Evolutionary conservation across 1,284 basidiomycete species (phyloP), one percentile per base, ranked within the genome.

Genomic region (Cutaneotrichosporon sp.): DNA sequence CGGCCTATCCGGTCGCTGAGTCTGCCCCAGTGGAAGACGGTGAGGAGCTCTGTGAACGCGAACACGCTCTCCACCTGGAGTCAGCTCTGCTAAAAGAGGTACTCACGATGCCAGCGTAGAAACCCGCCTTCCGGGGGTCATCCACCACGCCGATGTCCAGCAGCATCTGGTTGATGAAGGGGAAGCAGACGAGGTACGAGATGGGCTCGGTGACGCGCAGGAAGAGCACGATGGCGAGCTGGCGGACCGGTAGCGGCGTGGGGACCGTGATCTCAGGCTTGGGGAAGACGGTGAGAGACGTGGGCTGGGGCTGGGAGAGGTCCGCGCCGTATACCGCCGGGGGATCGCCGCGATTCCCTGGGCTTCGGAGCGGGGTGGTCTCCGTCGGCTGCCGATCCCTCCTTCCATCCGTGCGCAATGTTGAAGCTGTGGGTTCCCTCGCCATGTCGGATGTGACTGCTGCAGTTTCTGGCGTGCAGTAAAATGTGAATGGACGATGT

Each of bases 91-190:
- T n/a, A 3, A 20, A 7, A 10, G 24, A 25, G 4, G 13, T 6
- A 47, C 54, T 33, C 45, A 56, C 54, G 13, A 56, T 56, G 18
- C 72, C 74, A 16, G 74, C 74, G 25, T 70, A 69, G 45, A 70
- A 76, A 1, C 74, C 74, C 6, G 70, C 70, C 45, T 67, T 65
- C 34, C 67, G 69, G 5, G 72, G 69, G 43, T 73, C 68, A 9
- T 68, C 58, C 11, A 70, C 74, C 2, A 66, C 70, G 0, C 69
- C 71, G 43, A 73, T 55, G 22, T 76, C 72, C 16, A 76, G 46
- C 20, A 76, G 50, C 72, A 76, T 73, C 58, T 76, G 72, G 54
- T 74, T 72, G 64, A 74, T 67, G 55, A 70, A 74, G 4, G 72
- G 72, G 63, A 71, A 72, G 46, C 54, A 56, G 22, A 61, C 54